Evolutionary conservation across 371 early-diverging fungal species (phyloP).

Genomic region (Mucor mucedo): DNA sequence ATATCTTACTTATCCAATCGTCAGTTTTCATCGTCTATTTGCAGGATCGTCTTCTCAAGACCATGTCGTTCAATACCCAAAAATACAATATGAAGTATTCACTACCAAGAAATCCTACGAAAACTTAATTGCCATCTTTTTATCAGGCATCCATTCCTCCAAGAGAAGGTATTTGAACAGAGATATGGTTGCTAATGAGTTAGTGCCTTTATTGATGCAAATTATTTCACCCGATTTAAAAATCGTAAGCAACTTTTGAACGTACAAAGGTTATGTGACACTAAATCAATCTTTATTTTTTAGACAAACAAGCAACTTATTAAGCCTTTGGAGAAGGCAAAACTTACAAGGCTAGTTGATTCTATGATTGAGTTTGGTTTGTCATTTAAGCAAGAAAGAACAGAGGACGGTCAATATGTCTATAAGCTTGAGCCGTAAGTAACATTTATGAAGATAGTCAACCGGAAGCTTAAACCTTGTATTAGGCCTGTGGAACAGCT

Average conservation of each 20-base stretch:
- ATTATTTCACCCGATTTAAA: constrained; percentile 81
- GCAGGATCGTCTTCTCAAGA: constrained; percentile 68
- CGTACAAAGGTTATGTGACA: not conserved
- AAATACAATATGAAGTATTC: constrained; percentile 71
- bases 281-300: not conserved
- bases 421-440: constrained; percentile 85
- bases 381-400: constrained; percentile 72
- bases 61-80: constrained; percentile 81
- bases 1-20: constrained; percentile 77
- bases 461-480: not conserved
- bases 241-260: constrained; percentile 56
- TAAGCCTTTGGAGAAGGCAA: constrained; percentile 68
- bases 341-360: constrained; percentile 69
- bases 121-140: constrained; percentile 59
- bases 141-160: constrained; percentile 54
- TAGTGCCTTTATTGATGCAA: constrained; percentile 70
- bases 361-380: constrained; percentile 81
- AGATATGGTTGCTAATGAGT: constrained; percentile 55
- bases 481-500: constrained; percentile 66
- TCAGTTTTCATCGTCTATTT: constrained; percentile 84
- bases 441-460: not conserved
- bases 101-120: constrained; percentile 61
- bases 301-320: constrained; percentile 75
- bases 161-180: constrained; percentile 56
- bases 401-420: constrained; percentile 68